Evolutionary conservation across 345 rosid genomes (phyloP).

Genomic region (Salix viminalis): DNA sequence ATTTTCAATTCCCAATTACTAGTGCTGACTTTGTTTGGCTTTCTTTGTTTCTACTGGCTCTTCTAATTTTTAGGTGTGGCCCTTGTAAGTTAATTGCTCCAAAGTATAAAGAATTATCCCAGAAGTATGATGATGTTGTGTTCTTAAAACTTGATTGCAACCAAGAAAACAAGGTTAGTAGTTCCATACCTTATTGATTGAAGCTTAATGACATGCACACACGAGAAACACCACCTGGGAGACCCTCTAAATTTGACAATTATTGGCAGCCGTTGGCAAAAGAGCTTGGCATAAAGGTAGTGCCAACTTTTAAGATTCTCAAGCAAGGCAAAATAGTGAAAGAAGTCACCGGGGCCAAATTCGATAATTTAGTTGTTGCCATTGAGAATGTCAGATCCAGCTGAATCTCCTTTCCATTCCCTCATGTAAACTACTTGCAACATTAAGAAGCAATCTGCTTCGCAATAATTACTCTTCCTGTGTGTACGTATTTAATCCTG

Average conservation of each 20-base stretch:
- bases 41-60: not conserved
- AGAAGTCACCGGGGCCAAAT: constrained; percentile 83
- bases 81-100: constrained; percentile 96
- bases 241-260: not conserved
- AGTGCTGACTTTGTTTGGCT: not conserved
- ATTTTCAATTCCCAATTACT: not conserved
- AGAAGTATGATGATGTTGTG: constrained; percentile 72
- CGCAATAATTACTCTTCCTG: constrained; percentile 5
- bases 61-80: constrained; percentile 62
- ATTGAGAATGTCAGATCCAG: constrained; percentile 65
- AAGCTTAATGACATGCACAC: not conserved
- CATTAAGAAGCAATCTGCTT: not conserved
- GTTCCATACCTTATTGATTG: not conserved
- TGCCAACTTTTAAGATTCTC: constrained; percentile 86
- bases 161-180: constrained; percentile 70
- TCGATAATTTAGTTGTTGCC: constrained; percentile 64
- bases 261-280: constrained; percentile 74
- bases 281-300: constrained; percentile 85
- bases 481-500: not conserved
- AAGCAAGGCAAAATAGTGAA: constrained; percentile 60
- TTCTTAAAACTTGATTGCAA: constrained; percentile 95
- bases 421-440: constrained; percentile 13
- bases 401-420: constrained; percentile 25
- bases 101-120: constrained; percentile 60
- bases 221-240: too few relatives aligned